These are phyloP conservation scores for Eimeria maxima DNA, from an alignment of 169 alveolate species.

Conservation along the genomic window DNA sequence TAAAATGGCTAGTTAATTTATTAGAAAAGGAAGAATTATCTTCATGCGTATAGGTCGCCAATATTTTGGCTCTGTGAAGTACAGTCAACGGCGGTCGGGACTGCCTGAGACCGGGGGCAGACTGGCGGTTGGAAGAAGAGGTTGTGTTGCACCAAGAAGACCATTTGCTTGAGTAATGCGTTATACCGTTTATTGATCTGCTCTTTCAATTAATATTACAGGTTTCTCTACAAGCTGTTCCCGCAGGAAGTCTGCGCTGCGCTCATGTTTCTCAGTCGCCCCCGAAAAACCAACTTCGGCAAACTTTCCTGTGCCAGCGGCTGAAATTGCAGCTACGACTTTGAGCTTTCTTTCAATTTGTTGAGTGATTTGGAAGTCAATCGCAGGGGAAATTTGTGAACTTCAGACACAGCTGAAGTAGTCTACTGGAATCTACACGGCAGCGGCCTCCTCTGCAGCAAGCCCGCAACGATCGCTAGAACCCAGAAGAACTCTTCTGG, in stretches of 20 bases:
- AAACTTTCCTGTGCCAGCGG: background rate
- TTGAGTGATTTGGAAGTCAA: background rate
- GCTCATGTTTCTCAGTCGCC: background rate
- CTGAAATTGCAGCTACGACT: background rate
- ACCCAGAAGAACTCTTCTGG: background rate
- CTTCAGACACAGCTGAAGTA: background rate
- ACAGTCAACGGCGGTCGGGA: background rate
- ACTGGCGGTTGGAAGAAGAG: background rate
- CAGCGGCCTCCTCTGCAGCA: slow-evolving; percentile 30
- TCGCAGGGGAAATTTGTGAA: background rate
- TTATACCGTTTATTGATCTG: background rate
- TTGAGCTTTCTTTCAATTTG: background rate
- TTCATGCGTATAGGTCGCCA: background rate
- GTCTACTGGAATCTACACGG: background rate
- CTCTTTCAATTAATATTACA: background rate
- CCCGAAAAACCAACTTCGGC: background rate
- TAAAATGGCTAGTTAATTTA: background rate
- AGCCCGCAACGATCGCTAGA: background rate
- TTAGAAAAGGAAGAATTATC: background rate
- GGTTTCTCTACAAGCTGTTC: background rate
- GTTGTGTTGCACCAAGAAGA: background rate
- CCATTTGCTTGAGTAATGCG: too few species aligned
- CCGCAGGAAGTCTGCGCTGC: background rate
- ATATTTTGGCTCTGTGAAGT: background rate
- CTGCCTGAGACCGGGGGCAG: slow-evolving; percentile 7